Conservation (phyloP, 2,329 filamentous ascomycete genomes). For the Phymatotrichopsis omnivora region DNA sequence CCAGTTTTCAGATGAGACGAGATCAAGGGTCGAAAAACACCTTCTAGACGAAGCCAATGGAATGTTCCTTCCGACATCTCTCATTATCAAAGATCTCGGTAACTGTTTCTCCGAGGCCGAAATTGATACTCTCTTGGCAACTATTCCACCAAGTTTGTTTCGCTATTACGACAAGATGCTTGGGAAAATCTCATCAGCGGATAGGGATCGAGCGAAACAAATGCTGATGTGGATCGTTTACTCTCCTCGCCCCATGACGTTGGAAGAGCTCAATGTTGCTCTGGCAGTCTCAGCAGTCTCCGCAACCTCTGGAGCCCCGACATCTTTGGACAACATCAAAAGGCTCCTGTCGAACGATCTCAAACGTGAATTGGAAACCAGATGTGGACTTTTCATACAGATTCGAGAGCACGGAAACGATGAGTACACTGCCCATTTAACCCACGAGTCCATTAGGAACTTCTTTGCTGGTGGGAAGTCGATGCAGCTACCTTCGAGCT, state of each 20-base stretch:
- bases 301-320: too few relatives aligned
- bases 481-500: too few relatives aligned
- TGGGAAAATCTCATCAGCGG: not conserved
- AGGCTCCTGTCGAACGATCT: not conserved
- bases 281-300: conserved; percentile 1
- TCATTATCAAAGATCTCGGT: conserved; percentile 10
- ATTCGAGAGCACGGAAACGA: too few relatives aligned
- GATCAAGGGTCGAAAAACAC: not conserved
- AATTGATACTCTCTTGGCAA: not conserved
- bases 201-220: not conserved
- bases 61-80: conserved; percentile 20
- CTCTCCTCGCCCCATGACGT: not conserved
- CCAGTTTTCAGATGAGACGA: not conserved
- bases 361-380: not conserved
- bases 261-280: conserved; percentile 2
- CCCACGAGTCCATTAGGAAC: too few relatives aligned
- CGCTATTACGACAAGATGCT: conserved; percentile 5
- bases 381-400: conserved; percentile 2
- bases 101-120: not conserved
- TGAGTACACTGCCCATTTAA: too few relatives aligned
- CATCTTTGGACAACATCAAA: not conserved
- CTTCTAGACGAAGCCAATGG: conserved; percentile 8
- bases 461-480: too few relatives aligned
- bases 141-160: conserved; percentile 1
- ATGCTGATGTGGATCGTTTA: conserved; percentile 13